Evolutionary conservation across 257 asterid species (phyloP).

Genomic region (Thymus mandschuricus): DNA sequence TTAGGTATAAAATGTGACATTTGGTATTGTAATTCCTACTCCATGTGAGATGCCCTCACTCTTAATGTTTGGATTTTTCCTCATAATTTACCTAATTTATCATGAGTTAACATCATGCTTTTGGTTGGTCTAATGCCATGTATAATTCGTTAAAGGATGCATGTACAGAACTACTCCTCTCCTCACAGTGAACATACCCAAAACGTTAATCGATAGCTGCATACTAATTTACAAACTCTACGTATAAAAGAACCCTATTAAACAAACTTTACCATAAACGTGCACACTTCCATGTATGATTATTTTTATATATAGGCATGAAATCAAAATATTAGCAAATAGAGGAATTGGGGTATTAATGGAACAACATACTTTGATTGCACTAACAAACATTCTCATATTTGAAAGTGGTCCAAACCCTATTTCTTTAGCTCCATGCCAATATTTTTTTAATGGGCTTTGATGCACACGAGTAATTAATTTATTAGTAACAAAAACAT

Average conservation of each 20-base stretch:
- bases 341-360: not conserved
- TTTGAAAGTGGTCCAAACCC: not conserved
- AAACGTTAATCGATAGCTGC: no score
- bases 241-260: no score
- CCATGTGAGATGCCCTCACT: conserved; percentile 38
- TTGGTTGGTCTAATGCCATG: not conserved
- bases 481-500: no score
- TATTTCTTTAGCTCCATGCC: no score
- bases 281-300: no score
- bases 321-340: not conserved
- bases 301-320: no score
- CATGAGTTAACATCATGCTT: not conserved
- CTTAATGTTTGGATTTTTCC: conserved; percentile 19
- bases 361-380: not conserved
- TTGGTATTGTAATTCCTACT: not conserved
- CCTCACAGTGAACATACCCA: no score
- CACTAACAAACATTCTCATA: not conserved
- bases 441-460: not conserved
- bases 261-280: no score
- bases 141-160: not conserved
- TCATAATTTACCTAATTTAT: not conserved
- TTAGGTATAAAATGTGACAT: conserved; percentile 4
- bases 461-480: not conserved
- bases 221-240: no score
- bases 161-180: no score